Evolutionary conservation across 164 flowering plant genomes (phyloP), one percentile per base, ranked within the genome.

Genomic region (Nelumbo lutea): DNA sequence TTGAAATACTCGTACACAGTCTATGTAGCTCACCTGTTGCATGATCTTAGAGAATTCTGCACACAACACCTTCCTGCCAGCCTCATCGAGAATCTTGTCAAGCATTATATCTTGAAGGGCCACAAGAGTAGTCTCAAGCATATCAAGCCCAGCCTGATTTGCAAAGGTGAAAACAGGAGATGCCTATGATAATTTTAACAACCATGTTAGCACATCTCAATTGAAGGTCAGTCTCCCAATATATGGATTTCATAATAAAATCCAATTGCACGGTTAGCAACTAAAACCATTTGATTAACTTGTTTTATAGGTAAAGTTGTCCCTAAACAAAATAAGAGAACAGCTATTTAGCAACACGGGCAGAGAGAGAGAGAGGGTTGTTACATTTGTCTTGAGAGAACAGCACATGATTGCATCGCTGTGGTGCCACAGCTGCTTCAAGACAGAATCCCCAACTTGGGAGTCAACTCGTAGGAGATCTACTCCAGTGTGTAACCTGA

Each of bases 361-460:
- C 4, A 1, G 13, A 10, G 62, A 41, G 46, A 41, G 5, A 11
- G 70, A 66, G 43, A 11, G 5, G 15, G 13, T 38, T 2, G 10
- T 77, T 76, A 84, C 91, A 76, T 83, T 86, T 65, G 81, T 70
- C 78, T 86, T 88, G 62, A 91, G 65, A 3, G 96, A 90, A 76
- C 96, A 91, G 83, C 97, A 91, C 88, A 91, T 70, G 53, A 91
- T 82, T 11, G 96, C 93, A 79, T 91, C 90, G 9, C 85, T 66
- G 52, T 87, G 91, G 72, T 81, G 83, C 97, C 97, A 91, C 40
- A 91, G 85, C 40, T 74, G 82, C 69, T 86, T 90, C 78, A 91
- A 66, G 65, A 91, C 66, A 58, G 85, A 79, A 74, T 90, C 92
- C 14, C 83, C 83, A 5, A 78, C 73, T 53, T 72, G 82, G n/a